These are phyloP conservation scores for Penicillium sp. DNA, from an alignment of 2,329 filamentous ascomycete species.

Conservation along the genomic window DNA sequence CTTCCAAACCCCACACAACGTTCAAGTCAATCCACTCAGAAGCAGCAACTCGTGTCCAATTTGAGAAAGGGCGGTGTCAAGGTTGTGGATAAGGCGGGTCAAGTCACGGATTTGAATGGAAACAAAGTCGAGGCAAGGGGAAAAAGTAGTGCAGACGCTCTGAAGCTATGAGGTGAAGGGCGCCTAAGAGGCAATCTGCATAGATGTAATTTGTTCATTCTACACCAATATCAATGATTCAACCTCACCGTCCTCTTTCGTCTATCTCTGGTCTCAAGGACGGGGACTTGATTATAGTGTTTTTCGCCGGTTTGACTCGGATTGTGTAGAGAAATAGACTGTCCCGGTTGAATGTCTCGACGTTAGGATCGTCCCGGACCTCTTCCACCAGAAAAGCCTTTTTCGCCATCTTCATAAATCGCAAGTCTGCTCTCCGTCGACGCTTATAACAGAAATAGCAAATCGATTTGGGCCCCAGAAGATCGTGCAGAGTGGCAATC, in stretches of 20 bases:
- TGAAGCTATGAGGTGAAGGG: slow-evolving; percentile 32
- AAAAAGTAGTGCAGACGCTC: slow-evolving; percentile 26
- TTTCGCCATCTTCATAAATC: slow-evolving; percentile 65
- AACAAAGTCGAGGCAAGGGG: slow-evolving; percentile 54
- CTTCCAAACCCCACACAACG: slow-evolving; percentile 46
- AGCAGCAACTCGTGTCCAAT: slow-evolving; percentile 56
- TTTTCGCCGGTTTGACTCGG: slow-evolving; percentile 22
- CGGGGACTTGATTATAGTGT: no score
- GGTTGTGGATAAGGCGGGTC: slow-evolving; percentile 85
- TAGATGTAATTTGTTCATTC: not conserved
- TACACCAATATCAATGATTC: no score
- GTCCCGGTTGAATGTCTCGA: slow-evolving; percentile 32
- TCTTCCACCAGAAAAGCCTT: slow-evolving; percentile 61
- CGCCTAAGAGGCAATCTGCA: slow-evolving; percentile 2
- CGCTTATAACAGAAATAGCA: slow-evolving; percentile 96
- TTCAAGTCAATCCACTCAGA: slow-evolving; percentile 41
- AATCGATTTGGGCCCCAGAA: slow-evolving; percentile 60
- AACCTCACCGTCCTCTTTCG: no score
- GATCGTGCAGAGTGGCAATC: slow-evolving; percentile 66
- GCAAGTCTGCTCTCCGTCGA: slow-evolving; percentile 70
- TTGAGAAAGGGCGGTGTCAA: slow-evolving; percentile 82
- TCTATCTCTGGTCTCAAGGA: no score
- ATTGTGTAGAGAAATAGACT: slow-evolving; percentile 39
- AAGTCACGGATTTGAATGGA: slow-evolving; percentile 76
- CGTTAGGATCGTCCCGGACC: slow-evolving; percentile 51